phyloP scores from a whole-genome alignment of 257 asterid species.

The Solanum virginianum region DNA sequence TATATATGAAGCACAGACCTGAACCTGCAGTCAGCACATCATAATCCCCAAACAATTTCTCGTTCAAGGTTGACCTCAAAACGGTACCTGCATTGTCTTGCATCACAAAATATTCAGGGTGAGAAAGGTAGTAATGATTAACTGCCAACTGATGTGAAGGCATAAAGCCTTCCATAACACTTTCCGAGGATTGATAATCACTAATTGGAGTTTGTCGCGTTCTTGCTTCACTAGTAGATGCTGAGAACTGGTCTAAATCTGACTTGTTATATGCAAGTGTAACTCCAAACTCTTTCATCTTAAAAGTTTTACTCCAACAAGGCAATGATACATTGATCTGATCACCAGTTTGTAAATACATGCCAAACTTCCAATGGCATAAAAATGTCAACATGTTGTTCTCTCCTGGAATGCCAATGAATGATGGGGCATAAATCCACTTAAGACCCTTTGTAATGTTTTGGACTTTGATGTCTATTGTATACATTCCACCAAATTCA shows the following conservation, averaged over 20 bases:
- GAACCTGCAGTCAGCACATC: background rate
- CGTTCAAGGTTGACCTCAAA: background rate
- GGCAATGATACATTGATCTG: constrained; percentile 1
- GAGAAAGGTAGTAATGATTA: constrained; percentile 2
- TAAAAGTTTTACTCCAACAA: background rate
- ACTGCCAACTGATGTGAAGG: background rate
- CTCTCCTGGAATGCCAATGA: constrained; percentile 5
- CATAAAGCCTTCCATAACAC: background rate
- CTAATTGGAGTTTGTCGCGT: background rate
- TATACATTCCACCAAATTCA: background rate
- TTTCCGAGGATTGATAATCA: background rate
- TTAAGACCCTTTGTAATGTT: background rate
- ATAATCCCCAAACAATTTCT: background rate
- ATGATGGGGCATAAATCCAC: constrained; percentile 6
- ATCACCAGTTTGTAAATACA: background rate
- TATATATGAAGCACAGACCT: background rate
- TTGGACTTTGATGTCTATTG: background rate
- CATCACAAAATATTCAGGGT: background rate
- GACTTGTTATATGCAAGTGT: background rate
- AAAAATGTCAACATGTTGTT: background rate
- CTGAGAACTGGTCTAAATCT: background rate
- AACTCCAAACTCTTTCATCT: constrained; percentile 1
- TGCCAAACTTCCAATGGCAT: constrained; percentile 5
- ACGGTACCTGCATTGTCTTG: background rate
- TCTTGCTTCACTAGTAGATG: background rate